phyloP scores from a whole-genome alignment of 2,329 filamentous ascomycete species.

The Lachnellula cervina region DNA sequence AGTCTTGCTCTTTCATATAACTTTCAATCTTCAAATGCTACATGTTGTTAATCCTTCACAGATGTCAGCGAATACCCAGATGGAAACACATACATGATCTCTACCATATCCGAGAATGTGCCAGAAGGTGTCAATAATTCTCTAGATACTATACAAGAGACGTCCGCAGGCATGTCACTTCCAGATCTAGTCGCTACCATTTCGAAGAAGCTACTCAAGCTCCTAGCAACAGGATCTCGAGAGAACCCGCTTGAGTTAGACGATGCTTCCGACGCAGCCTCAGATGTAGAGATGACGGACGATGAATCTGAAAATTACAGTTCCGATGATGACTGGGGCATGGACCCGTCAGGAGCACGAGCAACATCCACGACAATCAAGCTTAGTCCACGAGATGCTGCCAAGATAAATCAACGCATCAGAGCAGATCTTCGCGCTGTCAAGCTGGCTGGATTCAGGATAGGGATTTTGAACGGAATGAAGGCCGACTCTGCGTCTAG shows the following conservation, averaged over 20 bases:
- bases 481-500: constrained; percentile 36
- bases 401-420: constrained; percentile 36
- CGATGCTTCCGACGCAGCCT: constrained; percentile 28
- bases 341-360: constrained; percentile 9
- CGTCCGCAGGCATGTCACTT: constrained; percentile 20
- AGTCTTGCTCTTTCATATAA: not conserved
- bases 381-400: constrained; percentile 12
- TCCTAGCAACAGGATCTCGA: constrained; percentile 17
- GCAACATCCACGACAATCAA: constrained; percentile 1
- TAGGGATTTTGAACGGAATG: constrained; percentile 56
- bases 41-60: constrained; percentile 14
- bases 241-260: constrained; percentile 30
- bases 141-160: constrained; percentile 24
- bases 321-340: constrained; percentile 9
- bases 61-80: constrained; percentile 53
- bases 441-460: constrained; percentile 62
- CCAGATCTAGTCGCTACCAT: constrained; percentile 22
- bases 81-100: constrained; percentile 48
- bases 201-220: constrained; percentile 20
- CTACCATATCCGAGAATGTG: constrained; percentile 43
- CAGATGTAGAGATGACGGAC: constrained; percentile 2
- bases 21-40: not conserved
- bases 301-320: constrained; percentile 18
- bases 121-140: constrained; percentile 37
- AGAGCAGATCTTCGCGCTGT: constrained; percentile 56